These are phyloP conservation scores for Teratosphaeria destructans DNA, from an alignment of 2,329 filamentous ascomycete genomes.

Conservation along the genomic window DNA sequence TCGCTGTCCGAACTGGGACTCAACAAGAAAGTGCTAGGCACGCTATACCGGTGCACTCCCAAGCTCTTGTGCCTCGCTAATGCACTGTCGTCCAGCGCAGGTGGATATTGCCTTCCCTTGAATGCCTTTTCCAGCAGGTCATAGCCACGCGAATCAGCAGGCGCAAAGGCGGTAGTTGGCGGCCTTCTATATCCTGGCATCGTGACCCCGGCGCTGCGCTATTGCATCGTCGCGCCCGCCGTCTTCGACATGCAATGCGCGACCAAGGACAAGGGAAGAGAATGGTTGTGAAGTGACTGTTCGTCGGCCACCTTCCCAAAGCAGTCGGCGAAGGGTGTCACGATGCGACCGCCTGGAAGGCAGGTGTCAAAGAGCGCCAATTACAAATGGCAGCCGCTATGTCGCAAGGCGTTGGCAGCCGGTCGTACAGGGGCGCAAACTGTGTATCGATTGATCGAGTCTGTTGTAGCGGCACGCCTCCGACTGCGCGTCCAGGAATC, in stretches of 20 bases:
- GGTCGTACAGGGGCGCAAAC: not conserved
- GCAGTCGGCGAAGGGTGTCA: not conserved
- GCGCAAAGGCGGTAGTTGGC: conserved; percentile 2
- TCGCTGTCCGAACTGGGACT: conserved; percentile 6
- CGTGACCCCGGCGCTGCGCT: not conserved
- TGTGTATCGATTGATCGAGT: not conserved
- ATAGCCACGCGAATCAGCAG: conserved; percentile 2
- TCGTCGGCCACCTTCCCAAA: not conserved
- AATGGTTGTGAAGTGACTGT: not conserved
- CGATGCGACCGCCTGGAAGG: not conserved
- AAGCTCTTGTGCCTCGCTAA: not conserved
- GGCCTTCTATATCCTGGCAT: conserved; percentile 5
- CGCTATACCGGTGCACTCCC: not conserved
- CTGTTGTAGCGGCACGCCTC: not conserved
- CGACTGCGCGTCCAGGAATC: not conserved
- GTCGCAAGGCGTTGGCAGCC: not conserved
- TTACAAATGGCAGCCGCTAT: not conserved
- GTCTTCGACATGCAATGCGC: not conserved
- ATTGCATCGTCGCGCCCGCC: not conserved
- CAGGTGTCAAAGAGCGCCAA: not conserved
- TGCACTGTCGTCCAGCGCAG: not conserved
- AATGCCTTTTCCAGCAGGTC: conserved; percentile 7
- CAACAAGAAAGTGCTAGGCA: conserved; percentile 4
- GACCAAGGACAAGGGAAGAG: not conserved
- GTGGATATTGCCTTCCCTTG: not conserved